Percentiles rank a stretch among this genome's conserved stretches.
Evolutionary conservation across 345 rosid genomes (phyloP).

Genomic region (Acer saccharum): DNA sequence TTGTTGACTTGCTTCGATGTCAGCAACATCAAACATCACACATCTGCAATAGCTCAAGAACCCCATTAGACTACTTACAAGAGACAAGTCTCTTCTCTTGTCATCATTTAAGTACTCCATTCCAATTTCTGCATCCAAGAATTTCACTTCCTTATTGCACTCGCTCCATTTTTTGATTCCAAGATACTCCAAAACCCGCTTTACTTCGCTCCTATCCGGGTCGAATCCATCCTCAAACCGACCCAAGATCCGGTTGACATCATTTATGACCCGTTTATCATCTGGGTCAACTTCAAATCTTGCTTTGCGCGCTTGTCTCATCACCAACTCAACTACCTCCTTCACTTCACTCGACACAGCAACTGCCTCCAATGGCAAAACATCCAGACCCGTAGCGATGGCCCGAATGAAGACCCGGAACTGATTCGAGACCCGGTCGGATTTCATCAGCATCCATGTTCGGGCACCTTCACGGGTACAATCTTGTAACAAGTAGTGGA

Average conservation of each 20-base stretch:
- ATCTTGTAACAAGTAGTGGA: conserved; percentile 58
- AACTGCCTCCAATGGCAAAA: conserved; percentile 47
- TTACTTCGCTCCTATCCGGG: conserved; percentile 38
- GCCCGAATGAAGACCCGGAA: conserved; percentile 48
- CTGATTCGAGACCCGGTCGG: conserved; percentile 54
- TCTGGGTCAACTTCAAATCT: conserved; percentile 45
- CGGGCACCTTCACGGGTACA: conserved; percentile 64
- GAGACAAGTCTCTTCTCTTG: conserved; percentile 30
- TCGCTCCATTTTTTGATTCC: conserved; percentile 65
- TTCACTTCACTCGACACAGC: conserved; percentile 50
- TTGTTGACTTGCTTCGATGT: conserved; percentile 26
- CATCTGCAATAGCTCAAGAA: conserved; percentile 64
- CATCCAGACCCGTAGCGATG: conserved; percentile 58
- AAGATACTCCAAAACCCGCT: conserved; percentile 46
- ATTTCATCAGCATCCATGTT: conserved; percentile 57
- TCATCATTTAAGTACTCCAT: conserved; percentile 31
- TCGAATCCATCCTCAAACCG: conserved; percentile 48
- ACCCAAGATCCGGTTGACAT: conserved; percentile 42
- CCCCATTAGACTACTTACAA: conserved; percentile 56
- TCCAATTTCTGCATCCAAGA: conserved; percentile 55
- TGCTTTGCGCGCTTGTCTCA: conserved; percentile 54
- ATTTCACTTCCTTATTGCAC: conserved; percentile 55
- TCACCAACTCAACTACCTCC: conserved; percentile 48
- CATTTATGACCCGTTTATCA: conserved; percentile 40
- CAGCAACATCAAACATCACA: conserved; percentile 46